A percentile compares a stretch with the other conserved stretches of the same genome.
Evolutionary conservation across 1,284 basidiomycete genomes (phyloP).

Genomic region (Ustilago vetiveriae): DNA sequence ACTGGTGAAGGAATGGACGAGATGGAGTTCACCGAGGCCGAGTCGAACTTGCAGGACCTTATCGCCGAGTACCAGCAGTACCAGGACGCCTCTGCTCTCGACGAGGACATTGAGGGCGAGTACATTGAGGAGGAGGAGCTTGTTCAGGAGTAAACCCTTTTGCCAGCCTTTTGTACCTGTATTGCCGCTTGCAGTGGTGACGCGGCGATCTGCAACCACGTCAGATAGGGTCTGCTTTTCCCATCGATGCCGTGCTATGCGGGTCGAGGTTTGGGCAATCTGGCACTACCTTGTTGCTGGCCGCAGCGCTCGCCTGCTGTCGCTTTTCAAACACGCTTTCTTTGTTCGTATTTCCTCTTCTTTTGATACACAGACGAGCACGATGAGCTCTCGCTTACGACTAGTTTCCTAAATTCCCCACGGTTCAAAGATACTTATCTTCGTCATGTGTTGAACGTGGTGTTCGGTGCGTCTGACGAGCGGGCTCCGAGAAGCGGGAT

Average conservation of each 20-base stretch:
- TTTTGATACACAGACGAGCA: not conserved
- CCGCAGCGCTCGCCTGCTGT: too few species aligned
- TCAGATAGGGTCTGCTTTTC: too few species aligned
- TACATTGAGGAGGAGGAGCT: constrained; percentile 60
- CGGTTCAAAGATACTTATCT: too few species aligned
- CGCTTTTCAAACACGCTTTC: too few species aligned
- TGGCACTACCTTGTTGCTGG: not conserved
- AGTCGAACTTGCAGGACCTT: constrained; percentile 66
- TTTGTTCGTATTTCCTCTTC: not conserved
- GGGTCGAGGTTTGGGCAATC: constrained; percentile 4
- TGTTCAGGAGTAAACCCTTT: constrained; percentile 38
- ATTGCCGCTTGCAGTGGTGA: too few species aligned
- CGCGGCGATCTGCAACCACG: too few species aligned
- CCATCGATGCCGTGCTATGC: constrained; percentile 13
- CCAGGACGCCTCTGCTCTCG: constrained; percentile 69
- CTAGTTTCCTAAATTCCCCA: not conserved
- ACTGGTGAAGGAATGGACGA: constrained; percentile 68
- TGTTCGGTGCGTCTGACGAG: too few species aligned
- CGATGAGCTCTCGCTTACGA: not conserved
- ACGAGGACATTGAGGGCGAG: constrained; percentile 67
- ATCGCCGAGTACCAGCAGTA: constrained; percentile 69
- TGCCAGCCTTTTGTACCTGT: not conserved
- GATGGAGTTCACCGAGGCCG: constrained; percentile 68
- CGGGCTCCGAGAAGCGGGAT: too few species aligned
- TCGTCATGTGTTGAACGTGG: too few species aligned